Base-by-base conservation (phyloP, 345 rosid genomes). In the Melaleuca quinquenervia region DNA sequence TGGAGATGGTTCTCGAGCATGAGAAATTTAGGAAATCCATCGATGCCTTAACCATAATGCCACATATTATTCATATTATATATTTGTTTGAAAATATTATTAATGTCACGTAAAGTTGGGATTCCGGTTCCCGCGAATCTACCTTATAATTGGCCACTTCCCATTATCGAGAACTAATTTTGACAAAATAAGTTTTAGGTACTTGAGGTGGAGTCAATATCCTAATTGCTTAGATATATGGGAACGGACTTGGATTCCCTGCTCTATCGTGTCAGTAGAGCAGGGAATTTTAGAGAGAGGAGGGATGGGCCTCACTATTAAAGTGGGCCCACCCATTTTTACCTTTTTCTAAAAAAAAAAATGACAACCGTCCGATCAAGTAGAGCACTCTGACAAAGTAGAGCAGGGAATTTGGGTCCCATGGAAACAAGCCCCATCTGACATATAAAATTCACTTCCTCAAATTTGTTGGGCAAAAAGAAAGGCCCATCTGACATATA, bases 111-210 rank as follows among this genome's bases (percentile, higher is more conserved):
- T 62, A 29, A 62, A 7, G 1, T 62, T 62, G 29, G 1, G 1
- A 41, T 41, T 7, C 44, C 7, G 12, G 8, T n/a, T 58, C 32
- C 5, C 0, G 14, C 0, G 14, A 58, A 4, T n/a, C 0, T 26
- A n/a, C 0, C 16, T 3, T n/a, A 11, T 2, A 58, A 58, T 0
- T 0, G 0, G 0, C 5, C 0, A 5, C 22, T 0, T 0, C 15
- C 4, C 15, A 62, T 29, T 29, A 14, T 29, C 1, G 41, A 0
- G 41, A 29, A 29, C 0, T 1, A 15, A 0, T 15, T 15, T 29
- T 16, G 44, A 29, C 3, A 6, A 18, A 20, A 0, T 55, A 56
- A 0, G 36, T 60, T 60, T 0, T 6, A 11, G 20, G 8, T 60
- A 41, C 6, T 60, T 14, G 36, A 6, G 3, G 15, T 27, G 74